A percentile compares a stretch with the other conserved stretches of the same genome.
These are phyloP conservation scores for rapeseed (Brassica napus) DNA, from an alignment of 345 rosid species.

Conservation along the genomic window DNA sequence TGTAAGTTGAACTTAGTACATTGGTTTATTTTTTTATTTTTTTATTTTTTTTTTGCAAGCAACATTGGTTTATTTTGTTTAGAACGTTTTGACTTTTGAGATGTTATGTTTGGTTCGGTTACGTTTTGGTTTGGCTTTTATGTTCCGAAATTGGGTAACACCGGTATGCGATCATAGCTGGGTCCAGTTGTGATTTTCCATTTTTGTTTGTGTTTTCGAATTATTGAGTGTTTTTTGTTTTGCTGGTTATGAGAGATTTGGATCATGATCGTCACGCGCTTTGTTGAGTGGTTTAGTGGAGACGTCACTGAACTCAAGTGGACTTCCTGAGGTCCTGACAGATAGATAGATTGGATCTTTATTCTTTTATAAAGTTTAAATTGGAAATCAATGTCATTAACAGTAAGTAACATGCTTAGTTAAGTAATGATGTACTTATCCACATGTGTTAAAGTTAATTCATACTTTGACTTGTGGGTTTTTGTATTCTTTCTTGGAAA, in stretches of 20 bases:
- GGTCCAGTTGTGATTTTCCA: constrained; percentile 35
- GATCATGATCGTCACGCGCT: constrained; percentile 30
- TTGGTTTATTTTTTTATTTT: constrained; percentile 22
- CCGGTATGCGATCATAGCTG: constrained; percentile 35
- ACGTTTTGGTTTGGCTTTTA: not conserved
- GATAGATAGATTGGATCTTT: constrained; percentile 36
- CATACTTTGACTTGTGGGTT: constrained; percentile 30
- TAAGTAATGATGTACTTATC: constrained; percentile 26
- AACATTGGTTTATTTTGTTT: not conserved
- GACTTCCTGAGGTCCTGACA: constrained; percentile 39
- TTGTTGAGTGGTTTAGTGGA: constrained; percentile 34
- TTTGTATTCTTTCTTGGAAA: constrained; percentile 26
- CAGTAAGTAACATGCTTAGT: constrained; percentile 32
- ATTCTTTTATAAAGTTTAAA: not conserved
- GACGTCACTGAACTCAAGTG: constrained; percentile 43
- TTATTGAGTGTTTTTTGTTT: constrained; percentile 25
- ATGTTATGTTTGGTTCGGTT: not conserved
- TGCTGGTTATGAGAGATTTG: constrained; percentile 17
- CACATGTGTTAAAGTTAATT: constrained; percentile 31
- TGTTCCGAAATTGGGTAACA: constrained; percentile 16
- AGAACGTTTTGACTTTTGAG: not conserved
- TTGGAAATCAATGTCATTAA: constrained; percentile 17
- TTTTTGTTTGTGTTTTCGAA: not conserved
- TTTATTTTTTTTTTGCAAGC: not conserved
- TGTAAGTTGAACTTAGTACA: not conserved